phyloP scores from a whole-genome alignment of 495 filamentous ascomycete genomes.

The Tuber brumale region DNA sequence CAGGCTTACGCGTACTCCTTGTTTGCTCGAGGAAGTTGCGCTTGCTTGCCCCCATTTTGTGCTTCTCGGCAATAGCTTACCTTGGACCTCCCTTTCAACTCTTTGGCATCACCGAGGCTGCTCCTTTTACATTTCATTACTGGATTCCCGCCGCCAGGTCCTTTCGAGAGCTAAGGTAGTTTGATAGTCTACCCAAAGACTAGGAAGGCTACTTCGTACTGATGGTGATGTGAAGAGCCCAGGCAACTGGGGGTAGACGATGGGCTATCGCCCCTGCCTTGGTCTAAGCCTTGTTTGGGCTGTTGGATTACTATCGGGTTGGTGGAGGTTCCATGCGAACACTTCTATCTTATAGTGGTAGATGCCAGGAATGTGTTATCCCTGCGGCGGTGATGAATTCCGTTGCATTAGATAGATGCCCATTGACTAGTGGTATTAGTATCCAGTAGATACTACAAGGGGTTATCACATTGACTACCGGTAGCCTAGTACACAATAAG shows the following conservation, averaged over 20 bases:
- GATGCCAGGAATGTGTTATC: not conserved
- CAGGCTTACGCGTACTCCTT: not conserved
- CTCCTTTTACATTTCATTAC: not conserved
- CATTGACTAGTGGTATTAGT: not conserved
- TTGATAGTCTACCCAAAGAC: too few species aligned
- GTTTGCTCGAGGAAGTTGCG: not conserved
- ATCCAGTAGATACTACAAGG: not conserved
- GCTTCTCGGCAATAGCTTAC: not conserved
- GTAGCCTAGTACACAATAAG: not conserved
- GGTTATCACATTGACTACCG: not conserved
- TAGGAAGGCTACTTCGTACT: not conserved
- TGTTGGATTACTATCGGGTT: not conserved
- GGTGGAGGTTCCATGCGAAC: not conserved
- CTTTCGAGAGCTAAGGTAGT: not conserved
- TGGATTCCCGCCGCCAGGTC: not conserved
- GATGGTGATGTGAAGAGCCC: not conserved
- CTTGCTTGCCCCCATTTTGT: not conserved
- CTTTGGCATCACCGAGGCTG: not conserved
- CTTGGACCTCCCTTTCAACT: not conserved
- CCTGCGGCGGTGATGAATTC: not conserved
- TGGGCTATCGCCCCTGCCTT: not conserved
- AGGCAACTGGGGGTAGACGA: not conserved
- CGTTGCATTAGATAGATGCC: not conserved
- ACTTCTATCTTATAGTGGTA: not conserved
- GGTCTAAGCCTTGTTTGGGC: not conserved